Evolutionary conservation across 2,329 filamentous ascomycete species (phyloP).

Genomic region (Pochonia chlamydosporia): DNA sequence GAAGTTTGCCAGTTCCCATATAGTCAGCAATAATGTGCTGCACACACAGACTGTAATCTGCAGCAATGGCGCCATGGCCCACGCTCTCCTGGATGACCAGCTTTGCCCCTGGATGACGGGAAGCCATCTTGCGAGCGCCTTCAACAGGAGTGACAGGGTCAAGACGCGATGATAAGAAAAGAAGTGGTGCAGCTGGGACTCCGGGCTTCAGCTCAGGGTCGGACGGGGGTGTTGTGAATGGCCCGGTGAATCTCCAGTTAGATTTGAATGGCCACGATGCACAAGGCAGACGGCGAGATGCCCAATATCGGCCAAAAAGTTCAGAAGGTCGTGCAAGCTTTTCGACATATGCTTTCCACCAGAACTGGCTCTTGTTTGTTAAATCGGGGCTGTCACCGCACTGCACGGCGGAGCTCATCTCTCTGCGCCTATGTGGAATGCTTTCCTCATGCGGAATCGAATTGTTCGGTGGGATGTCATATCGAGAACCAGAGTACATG

Average conservation of each 20-base stretch:
- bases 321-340: constrained; percentile 19
- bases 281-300: constrained; percentile 30
- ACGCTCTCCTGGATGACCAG: constrained; percentile 14
- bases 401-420: too few species aligned
- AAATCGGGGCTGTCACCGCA: too few species aligned
- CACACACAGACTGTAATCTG: too few species aligned
- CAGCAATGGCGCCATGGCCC: too few species aligned
- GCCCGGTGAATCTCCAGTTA: constrained; percentile 29
- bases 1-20: too few species aligned
- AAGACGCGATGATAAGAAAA: constrained; percentile 34
- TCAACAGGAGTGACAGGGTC: constrained; percentile 39
- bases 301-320: constrained; percentile 25
- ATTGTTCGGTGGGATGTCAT: too few species aligned
- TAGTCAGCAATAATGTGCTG: too few species aligned
- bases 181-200: constrained; percentile 32
- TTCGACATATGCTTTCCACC: constrained; percentile 24
- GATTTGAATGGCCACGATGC: constrained; percentile 28
- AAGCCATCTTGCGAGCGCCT: constrained; percentile 8
- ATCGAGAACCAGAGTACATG: too few species aligned
- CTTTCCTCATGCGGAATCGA: too few species aligned
- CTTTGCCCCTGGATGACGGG: constrained; percentile 12
- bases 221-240: constrained; percentile 18
- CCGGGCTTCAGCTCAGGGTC: constrained; percentile 16
- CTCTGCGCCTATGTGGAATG: too few species aligned
- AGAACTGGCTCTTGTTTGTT: too few species aligned